Evolutionary conservation across 2,329 filamentous ascomycete species (phyloP).

Genomic region (Lizonia empirigonia): DNA sequence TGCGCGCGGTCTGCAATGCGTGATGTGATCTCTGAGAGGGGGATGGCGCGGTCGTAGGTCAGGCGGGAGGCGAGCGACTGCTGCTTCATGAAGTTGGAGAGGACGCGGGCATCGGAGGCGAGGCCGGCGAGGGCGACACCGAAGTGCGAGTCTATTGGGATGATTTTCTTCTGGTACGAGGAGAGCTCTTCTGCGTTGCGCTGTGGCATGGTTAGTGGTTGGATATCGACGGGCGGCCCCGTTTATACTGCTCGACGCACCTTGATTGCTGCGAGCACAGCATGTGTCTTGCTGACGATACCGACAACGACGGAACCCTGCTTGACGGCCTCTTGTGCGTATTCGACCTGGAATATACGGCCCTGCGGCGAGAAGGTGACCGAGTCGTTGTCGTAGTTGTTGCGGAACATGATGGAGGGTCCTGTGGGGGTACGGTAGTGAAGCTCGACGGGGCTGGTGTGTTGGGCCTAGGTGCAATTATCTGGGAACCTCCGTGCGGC

Average conservation of each 20-base stretch:
- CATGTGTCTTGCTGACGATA: slow-evolving; percentile 96
- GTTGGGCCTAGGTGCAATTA: not conserved
- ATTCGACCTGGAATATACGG: slow-evolving; percentile 99
- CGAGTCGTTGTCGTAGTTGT: slow-evolving; percentile 99
- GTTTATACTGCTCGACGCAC: slow-evolving; percentile 56
- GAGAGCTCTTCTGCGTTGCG: slow-evolving; percentile 99
- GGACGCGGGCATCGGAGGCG: slow-evolving; percentile 95
- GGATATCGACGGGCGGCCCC: slow-evolving; percentile 12
- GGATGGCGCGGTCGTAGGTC: slow-evolving; percentile 93
- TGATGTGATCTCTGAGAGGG: slow-evolving; percentile 83
- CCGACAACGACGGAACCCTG: slow-evolving; percentile 98
- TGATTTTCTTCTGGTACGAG: slow-evolving; percentile 99
- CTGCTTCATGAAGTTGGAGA: slow-evolving; percentile 99
- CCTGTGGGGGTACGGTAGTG: slow-evolving; percentile 17
- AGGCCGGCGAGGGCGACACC: slow-evolving; percentile 96
- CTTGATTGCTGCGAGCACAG: slow-evolving; percentile 95
- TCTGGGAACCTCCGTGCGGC: not conserved
- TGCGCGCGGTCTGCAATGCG: slow-evolving; percentile 97
- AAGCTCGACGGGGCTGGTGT: slow-evolving; percentile 1
- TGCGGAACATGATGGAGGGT: slow-evolving; percentile 83
- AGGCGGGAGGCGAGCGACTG: slow-evolving; percentile 95
- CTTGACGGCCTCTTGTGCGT: slow-evolving; percentile 98
- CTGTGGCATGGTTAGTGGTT: slow-evolving; percentile 56
- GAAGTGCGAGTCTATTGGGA: slow-evolving; percentile 92
- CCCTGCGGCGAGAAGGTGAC: slow-evolving; percentile 99